Evolutionary conservation across 1,284 basidiomycete species (phyloP), one percentile per base, ranked within the genome.

Genomic region (Pseudozyma thailandica): DNA sequence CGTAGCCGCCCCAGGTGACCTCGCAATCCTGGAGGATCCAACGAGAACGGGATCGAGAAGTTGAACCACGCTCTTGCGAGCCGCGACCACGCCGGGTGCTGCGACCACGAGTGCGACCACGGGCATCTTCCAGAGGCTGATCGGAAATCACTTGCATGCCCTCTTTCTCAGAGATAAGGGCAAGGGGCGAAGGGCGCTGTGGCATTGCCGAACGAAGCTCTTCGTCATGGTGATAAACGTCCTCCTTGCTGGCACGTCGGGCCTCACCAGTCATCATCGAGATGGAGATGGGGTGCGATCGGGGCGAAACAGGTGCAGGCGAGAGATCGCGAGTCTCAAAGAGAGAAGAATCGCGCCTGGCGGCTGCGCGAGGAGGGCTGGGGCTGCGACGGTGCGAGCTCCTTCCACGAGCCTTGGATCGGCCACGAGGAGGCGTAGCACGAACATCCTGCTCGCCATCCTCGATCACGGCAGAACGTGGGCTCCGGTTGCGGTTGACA

Each of bases 361-460:
- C 74, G 10, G 65, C 72, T 8, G 66, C 71, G 6, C 74, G 71
- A 31, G 71, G 71, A 18, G 74, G 74, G 50, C 66, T 71, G 5
- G 63, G 72, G 49, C 74, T 76, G 26, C 74, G 70, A 31, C 68
- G 64, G 26, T 63, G 68, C 45, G 70, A 73, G 50, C 74, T 70
- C 39, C 69, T 61, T 12, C 72, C 74, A 30, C 74, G 63, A 18
- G 61, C 74, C 56, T 74, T 66, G 45, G 74, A 76, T 58, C 74
- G 65, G 35, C 74, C 74, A 21, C 74, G 62, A 7, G 60, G 61
- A 7, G 73, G 65, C 6, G 62, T 72, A 15, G 59, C 57, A n/a
- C 64, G 64, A 35, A 58, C 58, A 30, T 68, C 58, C 47, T 54
- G 57, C 50, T 57, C 49, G 20, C 18, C 42, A 38, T 55, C 50